Evolutionary conservation across 23 red algal species (phyloP).

Genomic region (Pyropia yezoensis): DNA sequence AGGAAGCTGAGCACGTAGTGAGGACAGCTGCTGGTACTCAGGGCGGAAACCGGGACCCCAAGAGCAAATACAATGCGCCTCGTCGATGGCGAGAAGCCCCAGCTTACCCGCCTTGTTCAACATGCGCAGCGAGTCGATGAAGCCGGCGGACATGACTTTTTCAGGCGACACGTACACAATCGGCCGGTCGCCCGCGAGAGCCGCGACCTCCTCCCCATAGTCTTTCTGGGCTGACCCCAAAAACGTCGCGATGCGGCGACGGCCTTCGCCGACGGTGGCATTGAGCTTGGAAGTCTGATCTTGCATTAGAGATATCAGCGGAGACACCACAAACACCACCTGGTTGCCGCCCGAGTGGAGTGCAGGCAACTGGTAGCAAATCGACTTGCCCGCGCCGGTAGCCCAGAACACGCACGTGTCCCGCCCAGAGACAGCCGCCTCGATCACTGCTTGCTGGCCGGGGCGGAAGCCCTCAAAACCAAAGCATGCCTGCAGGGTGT

Average conservation of each 20-base stretch:
- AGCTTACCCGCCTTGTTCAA: constrained; percentile 30
- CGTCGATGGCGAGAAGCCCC: constrained; percentile 65
- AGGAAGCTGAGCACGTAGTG: constrained; percentile 48
- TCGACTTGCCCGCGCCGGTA: constrained; percentile 91
- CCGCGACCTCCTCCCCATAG: constrained; percentile 15
- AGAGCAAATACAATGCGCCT: constrained; percentile 79
- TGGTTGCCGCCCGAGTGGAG: constrained; percentile 33
- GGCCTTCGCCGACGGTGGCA: not conserved
- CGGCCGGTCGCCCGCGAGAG: constrained; percentile 9
- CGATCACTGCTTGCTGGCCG: constrained; percentile 60
- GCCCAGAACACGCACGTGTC: constrained; percentile 82
- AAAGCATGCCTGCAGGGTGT: constrained; percentile 6
- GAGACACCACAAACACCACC: constrained; percentile 80
- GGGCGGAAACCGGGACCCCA: constrained; percentile 93
- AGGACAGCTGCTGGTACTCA: constrained; percentile 73
- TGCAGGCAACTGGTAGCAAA: constrained; percentile 78
- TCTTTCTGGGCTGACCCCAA: not conserved
- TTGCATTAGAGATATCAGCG: constrained; percentile 78
- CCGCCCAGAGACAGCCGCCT: constrained; percentile 54
- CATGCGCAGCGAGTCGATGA: constrained; percentile 40
- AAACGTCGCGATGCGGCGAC: constrained; percentile 11
- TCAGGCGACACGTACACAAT: constrained; percentile 91
- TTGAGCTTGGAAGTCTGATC: constrained; percentile 52
- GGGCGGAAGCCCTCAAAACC: constrained; percentile 51
- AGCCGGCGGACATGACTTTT: constrained; percentile 38